Percentiles rank a stretch among this genome's conserved stretches.
phyloP scores from a whole-genome alignment of 2,329 filamentous ascomycete genomes.

The Fusarium avenaceum region DNA sequence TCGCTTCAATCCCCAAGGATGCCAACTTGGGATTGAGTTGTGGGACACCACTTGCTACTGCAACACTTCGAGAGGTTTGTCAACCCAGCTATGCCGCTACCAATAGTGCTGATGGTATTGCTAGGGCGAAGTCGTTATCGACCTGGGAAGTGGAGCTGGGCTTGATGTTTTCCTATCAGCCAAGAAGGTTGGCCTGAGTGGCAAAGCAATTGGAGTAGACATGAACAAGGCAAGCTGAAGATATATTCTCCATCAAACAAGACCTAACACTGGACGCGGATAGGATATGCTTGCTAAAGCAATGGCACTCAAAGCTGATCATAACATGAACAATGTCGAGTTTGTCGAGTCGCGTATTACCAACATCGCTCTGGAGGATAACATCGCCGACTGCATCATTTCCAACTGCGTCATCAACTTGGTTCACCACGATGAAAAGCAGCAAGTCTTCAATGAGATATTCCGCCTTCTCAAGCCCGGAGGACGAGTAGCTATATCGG shows the following conservation, averaged over 20 bases:
- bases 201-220: slow-evolving; percentile 4
- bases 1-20: neutral
- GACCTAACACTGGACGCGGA: neutral
- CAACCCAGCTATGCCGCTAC: rapidly evolving
- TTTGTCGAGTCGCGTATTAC: slow-evolving; percentile 11
- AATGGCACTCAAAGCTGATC: neutral
- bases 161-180: slow-evolving; percentile 5
- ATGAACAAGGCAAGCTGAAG: slow-evolving; percentile 10
- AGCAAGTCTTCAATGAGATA: slow-evolving; percentile 68
- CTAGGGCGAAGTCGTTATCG: slow-evolving; percentile 10
- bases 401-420: slow-evolving; percentile 75
- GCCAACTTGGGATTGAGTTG: slow-evolving; percentile 16
- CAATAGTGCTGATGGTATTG: rapidly evolving
- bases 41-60: slow-evolving; percentile 3
- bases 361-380: neutral
- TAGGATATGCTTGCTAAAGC: neutral
- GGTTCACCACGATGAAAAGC: slow-evolving; percentile 66
- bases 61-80: neutral
- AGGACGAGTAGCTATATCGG: slow-evolving; percentile 70
- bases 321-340: neutral
- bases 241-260: neutral
- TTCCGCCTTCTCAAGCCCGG: slow-evolving; percentile 68
- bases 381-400: slow-evolving; percentile 58
- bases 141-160: slow-evolving; percentile 17
- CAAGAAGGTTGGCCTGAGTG: neutral